phyloP scores from a whole-genome alignment of 164 flowering plant species.

The Litsea cubeba region DNA sequence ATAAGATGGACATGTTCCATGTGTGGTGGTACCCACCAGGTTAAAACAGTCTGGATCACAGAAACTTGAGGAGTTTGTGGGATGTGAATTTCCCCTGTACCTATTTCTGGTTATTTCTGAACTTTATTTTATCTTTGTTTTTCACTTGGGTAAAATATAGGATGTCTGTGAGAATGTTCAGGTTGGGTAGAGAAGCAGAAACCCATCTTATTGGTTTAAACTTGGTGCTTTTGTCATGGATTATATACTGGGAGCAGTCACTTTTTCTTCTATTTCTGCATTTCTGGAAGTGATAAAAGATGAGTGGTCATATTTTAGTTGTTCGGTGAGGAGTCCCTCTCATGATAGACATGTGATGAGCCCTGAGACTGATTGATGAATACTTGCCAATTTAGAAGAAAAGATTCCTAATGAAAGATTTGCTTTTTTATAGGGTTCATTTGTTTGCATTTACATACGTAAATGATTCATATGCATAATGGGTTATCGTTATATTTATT shows the following conservation, averaged over 20 bases:
- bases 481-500: neutral
- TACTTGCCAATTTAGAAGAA: neutral
- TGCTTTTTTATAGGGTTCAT: neutral
- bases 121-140: neutral
- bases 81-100: neutral
- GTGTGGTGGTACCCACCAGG: no score
- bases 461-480: neutral
- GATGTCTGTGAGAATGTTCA: no score
- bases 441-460: neutral
- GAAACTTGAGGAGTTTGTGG: no score
- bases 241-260: no score
- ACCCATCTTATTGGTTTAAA: no score
- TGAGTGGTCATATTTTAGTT: constrained; percentile 2
- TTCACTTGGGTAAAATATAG: no score
- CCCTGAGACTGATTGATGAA: neutral
- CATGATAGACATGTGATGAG: neutral
- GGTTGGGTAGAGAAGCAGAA: no score
- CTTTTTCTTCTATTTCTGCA: neutral
- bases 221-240: no score
- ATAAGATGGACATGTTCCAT: no score
- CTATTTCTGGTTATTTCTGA: neutral
- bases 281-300: neutral
- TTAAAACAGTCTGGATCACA: no score
- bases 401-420: neutral
- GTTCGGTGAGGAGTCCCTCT: neutral